Evolutionary conservation across 352 stramenopile species (phyloP), one percentile per base, ranked within the genome.

Genomic region (Phytophthora niederhauseri): DNA sequence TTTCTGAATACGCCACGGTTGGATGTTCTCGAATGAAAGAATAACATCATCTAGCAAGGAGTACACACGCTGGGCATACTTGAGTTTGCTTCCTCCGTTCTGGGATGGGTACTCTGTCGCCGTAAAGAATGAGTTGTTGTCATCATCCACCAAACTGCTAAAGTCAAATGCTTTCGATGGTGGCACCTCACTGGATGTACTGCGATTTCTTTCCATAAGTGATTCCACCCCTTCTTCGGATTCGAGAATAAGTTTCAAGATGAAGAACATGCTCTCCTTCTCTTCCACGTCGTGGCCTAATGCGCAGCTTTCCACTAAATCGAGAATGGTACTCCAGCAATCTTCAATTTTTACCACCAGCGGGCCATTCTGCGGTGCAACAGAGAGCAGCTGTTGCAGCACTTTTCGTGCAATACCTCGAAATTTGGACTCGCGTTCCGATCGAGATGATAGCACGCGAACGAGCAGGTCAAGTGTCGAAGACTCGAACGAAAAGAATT

Each of bases 401-500:
- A 90, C 55, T 30, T 72, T 74, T 52, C 80, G 76, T 3, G 76
- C 66, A 4, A 84, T 48, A 57, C 53, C 57, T 31, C 66, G 60
- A 20, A 73, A 76, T 61, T 71, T 74, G 5, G 65, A 64, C 7
- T 72, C 59, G 43, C 45, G 30, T 17, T 24, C 41, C 5, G 64
- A 69, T 61, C 51, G 53, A 63, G 66, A 57, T 28, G 57, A 66
- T 48, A 81, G 28, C 22, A 66, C 59, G 15, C 57, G 68, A 9
- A 92, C 43, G 2, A 94, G 60, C 15, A 94, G 61, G 30, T 86
- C 80, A 26, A 94, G 75, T 7, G 81, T 87, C 31, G 83, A 84
- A 12, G 75, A 92, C 59, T 94, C 80, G 61, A 78, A 94, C 11
- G 83, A 92, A 55, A 89, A 91, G 60, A 94, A 92, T 61, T 94